Percentiles rank a stretch among this genome's conserved stretches.
Evolutionary conservation across 345 rosid species (phyloP).

Genomic region (Camelina sativa): DNA sequence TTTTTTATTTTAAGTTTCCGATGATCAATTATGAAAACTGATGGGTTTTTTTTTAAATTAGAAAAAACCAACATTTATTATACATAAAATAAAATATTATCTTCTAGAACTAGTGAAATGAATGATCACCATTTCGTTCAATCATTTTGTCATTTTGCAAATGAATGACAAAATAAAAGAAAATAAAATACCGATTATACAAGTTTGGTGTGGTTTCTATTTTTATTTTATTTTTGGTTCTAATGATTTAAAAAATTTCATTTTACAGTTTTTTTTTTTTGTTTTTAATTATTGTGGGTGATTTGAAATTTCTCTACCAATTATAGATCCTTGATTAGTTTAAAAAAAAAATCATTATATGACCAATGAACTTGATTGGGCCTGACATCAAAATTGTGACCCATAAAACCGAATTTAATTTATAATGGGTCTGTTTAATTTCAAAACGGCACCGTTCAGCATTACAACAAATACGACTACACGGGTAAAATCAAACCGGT

Average conservation of each 20-base stretch:
- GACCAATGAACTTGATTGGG: not conserved
- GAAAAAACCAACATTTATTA: not conserved
- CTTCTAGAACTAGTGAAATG: not conserved
- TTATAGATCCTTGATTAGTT: not conserved
- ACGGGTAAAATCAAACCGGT: not conserved
- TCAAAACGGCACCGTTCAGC: no score
- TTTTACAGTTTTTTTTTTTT: not conserved
- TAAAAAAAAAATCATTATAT: not conserved
- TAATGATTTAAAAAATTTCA: not conserved
- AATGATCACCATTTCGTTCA: not conserved
- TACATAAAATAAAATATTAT: not conserved
- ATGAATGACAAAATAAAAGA: not conserved
- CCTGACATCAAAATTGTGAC: not conserved
- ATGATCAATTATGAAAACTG: not conserved
- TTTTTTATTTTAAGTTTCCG: not conserved
- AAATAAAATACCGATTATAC: not conserved
- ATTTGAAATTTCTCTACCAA: not conserved
- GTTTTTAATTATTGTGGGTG: not conserved
- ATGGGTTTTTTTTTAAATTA: no score
- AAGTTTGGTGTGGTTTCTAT: not conserved
- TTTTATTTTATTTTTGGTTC: no score
- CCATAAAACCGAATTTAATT: not conserved
- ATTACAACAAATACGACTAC: no score
- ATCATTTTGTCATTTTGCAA: slow-evolving; percentile 6
- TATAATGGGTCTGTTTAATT: no score